Percentiles rank a stretch among this genome's conserved stretches.
Conservation (phyloP, 2,329 filamentous ascomycete species). For the Chrysoporthe deuterocubensis region DNA sequence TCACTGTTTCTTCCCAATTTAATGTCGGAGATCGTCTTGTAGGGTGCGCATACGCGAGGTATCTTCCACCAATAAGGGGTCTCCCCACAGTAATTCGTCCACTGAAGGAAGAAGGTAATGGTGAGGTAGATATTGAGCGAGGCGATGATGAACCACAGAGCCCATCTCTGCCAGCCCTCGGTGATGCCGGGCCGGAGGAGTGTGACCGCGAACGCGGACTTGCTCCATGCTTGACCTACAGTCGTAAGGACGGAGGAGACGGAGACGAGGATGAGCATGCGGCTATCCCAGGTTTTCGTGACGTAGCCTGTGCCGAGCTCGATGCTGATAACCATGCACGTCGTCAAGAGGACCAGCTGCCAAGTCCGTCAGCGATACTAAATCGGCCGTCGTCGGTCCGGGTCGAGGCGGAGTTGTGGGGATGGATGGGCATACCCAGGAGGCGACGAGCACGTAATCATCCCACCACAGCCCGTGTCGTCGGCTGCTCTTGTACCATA, state of each 20-base stretch:
- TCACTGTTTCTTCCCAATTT: conserved; percentile 56
- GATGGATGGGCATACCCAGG: conserved; percentile 30
- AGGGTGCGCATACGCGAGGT: conserved; percentile 46
- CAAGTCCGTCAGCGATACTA: conserved; percentile 7
- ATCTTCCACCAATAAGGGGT: conserved; percentile 50
- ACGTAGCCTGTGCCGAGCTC: conserved; percentile 57
- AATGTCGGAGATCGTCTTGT: conserved; percentile 46
- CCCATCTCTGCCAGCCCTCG: conserved; percentile 45
- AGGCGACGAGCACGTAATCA: conserved; percentile 31
- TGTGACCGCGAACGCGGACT: conserved; percentile 44
- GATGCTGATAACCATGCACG: conserved; percentile 50
- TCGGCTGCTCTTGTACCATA: conserved; percentile 29
- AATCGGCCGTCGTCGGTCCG: not conserved
- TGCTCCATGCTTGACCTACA: conserved; percentile 42
- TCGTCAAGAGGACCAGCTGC: conserved; percentile 47
- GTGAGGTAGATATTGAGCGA: conserved; percentile 54
- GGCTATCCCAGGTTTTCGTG: conserved; percentile 50
- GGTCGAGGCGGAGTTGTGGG: not conserved
- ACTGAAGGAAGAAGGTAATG: conserved; percentile 51
- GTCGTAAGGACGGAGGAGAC: conserved; percentile 44
- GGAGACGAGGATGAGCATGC: conserved; percentile 58
- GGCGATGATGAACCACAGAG: conserved; percentile 54
- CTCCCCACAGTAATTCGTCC: conserved; percentile 51
- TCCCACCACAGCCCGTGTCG: conserved; percentile 29
- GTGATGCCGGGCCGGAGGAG: conserved; percentile 44